These are phyloP conservation scores for Penicillium salamii DNA, from an alignment of 495 filamentous ascomycete genomes.

Conservation along the genomic window DNA sequence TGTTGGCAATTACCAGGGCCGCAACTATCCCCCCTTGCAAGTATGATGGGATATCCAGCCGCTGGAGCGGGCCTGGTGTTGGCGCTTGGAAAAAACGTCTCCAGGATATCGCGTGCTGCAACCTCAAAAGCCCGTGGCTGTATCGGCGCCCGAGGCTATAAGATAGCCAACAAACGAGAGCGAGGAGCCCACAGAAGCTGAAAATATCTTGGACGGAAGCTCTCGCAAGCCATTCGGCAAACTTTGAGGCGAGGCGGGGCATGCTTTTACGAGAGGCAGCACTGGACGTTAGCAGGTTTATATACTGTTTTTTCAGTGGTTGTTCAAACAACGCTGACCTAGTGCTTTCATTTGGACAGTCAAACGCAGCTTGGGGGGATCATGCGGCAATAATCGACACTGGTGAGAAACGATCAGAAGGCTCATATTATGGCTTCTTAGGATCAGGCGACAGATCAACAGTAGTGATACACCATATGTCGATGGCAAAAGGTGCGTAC, in stretches of 20 bases:
- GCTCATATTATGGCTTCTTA: not conserved
- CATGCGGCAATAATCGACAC: not conserved
- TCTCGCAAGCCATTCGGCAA: not conserved
- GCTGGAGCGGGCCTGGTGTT: not conserved
- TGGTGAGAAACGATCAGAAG: not conserved
- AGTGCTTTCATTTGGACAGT: not conserved
- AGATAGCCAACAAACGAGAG: not conserved
- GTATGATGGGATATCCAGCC: constrained; percentile 6
- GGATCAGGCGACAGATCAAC: not conserved
- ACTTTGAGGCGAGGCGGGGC: not conserved
- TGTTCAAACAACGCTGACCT: not conserved
- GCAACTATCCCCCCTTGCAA: not conserved
- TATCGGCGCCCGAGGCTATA: not conserved
- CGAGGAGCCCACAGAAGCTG: not conserved
- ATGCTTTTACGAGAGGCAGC: not conserved
- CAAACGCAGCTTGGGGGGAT: not conserved
- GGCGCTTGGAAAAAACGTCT: not conserved
- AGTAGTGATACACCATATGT: not conserved
- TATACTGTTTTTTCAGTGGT: not conserved
- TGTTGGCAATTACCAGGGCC: not conserved
- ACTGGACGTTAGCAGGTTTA: not conserved
- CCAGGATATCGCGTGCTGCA: not conserved
- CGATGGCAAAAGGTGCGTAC: not conserved
- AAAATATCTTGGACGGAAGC: not conserved
- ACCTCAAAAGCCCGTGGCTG: not conserved